These are phyloP conservation scores for Cornus controversa DNA, from an alignment of 148 eudicot genomes.

Conservation along the genomic window DNA sequence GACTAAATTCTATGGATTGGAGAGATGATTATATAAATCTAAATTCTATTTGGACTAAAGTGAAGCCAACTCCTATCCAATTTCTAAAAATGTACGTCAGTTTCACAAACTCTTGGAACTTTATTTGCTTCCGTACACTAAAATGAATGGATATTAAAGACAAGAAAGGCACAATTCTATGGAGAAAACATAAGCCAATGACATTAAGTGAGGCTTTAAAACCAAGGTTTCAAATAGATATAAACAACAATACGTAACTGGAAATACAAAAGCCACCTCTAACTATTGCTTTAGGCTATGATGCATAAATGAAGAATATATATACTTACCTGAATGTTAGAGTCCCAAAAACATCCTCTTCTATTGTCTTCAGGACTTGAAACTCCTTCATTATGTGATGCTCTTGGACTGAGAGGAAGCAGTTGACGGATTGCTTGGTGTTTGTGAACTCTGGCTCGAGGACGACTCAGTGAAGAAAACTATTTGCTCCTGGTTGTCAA, in stretches of 20 bases:
- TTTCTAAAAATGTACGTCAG: background rate
- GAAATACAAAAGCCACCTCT: background rate
- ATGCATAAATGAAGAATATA: background rate
- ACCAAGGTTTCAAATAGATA: background rate
- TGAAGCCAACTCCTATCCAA: no score
- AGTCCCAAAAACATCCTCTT: background rate
- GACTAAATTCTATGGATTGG: background rate
- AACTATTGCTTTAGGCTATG: background rate
- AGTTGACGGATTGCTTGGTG: background rate
- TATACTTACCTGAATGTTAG: background rate
- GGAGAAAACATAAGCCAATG: background rate
- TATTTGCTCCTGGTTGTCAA: slow-evolving; percentile 20
- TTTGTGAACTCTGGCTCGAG: slow-evolving; percentile 24
- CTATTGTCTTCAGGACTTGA: background rate
- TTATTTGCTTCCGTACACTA: background rate
- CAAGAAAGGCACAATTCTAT: background rate
- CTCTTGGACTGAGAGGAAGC: background rate
- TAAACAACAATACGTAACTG: background rate
- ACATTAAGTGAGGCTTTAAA: background rate
- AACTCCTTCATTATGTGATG: background rate
- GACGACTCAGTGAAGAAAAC: slow-evolving; percentile 32
- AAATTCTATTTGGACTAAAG: no score
- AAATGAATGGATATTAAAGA: background rate
- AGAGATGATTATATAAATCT: background rate
- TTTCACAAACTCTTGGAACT: background rate